Percentiles rank a stretch among this genome's conserved stretches.
Conservation (phyloP, 208 protist genomes). For the Leishmania gerbilli region DNA sequence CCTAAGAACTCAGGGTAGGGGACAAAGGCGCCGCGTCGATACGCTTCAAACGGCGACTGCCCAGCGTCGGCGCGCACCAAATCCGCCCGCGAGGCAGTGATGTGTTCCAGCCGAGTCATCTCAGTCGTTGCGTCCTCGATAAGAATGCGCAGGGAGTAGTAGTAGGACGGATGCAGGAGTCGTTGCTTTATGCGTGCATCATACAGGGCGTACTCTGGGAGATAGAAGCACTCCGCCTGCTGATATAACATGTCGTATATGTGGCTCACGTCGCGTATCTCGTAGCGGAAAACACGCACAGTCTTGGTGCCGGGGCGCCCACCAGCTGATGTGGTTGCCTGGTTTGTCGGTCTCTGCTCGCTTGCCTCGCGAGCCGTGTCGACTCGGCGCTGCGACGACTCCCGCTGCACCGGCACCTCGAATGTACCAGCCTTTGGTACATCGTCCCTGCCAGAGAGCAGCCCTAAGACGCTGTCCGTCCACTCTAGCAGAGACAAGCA, state of each 20-base stretch:
- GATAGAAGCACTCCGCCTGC: slow-evolving; percentile 62
- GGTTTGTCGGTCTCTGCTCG: slow-evolving; percentile 1
- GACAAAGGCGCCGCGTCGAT: slow-evolving; percentile 26
- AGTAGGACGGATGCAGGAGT: slow-evolving; percentile 63
- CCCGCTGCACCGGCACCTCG: slow-evolving; percentile 24
- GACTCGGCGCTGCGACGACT: slow-evolving; percentile 6
- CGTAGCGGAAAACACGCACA: slow-evolving; percentile 62
- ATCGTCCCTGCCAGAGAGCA: slow-evolving; percentile 53
- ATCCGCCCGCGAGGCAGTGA: slow-evolving; percentile 19
- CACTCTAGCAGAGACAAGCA: slow-evolving; percentile 52
- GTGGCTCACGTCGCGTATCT: slow-evolving; percentile 70
- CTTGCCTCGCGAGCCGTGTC: not conserved
- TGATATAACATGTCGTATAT: slow-evolving; percentile 60
- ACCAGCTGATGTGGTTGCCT: not conserved
- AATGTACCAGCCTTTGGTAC: slow-evolving; percentile 66
- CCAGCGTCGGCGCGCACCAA: slow-evolving; percentile 14
- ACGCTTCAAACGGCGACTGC: slow-evolving; percentile 34
- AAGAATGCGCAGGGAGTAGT: slow-evolving; percentile 47
- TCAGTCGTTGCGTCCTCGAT: slow-evolving; percentile 58
- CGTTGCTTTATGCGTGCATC: slow-evolving; percentile 57
- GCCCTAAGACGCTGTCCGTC: slow-evolving; percentile 39
- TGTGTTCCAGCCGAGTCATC: slow-evolving; percentile 51
- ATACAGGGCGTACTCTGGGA: slow-evolving; percentile 64
- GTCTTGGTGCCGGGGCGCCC: slow-evolving; percentile 32
- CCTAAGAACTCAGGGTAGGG: slow-evolving; percentile 8